Base-by-base conservation (phyloP, 73 alveolate genomes). In the Stentor coeruleus region DNA sequence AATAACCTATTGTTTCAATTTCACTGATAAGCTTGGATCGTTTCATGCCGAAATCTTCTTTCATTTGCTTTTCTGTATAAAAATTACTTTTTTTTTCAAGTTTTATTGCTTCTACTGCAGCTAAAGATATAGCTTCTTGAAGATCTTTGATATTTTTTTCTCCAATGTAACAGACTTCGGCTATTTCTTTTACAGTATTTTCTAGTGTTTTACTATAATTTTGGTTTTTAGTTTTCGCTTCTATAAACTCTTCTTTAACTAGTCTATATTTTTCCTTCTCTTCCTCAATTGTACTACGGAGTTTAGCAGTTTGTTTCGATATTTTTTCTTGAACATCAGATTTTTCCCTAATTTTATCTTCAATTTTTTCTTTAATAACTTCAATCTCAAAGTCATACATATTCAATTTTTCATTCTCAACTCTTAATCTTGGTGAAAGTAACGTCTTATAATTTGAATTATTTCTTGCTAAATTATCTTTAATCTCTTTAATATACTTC, bases 21-120 rank as follows among this genome's bases (percentile, higher is more conserved):
- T 11, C 33, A 33, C n/a, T 66, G 11, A 28, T 31, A 33, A 66
- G 33, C 37, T 66, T 37, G 0, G 40, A 20, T 33, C 79, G n/a
- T 66, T 31, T 66, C 37, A 66, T 20, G n/a, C 40, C 79, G 33
- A 66, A 20, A 26, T 66, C 79, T 66, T 66, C 79, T 66, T 40
- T 20, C 14, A 31, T 28, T 20, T 26, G n/a, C 14, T 20, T 26
- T 20, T 31, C 79, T 66, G 2, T 11, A 37, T 66, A 66, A 28
- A 26, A 20, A 1, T 66, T 66, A 66, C 79, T 20, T 66, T 66
- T 20, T 2, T 66, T 66, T 26, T 66, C 79, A 20, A 66, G 79
- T 31, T 66, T 66, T 66, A 28, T 20, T 2, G 33, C 33, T 20
- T 66, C 79, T 0, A 15, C 42, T 20, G 37, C 79, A 33, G 33